A percentile compares a stretch with the other conserved stretches of the same genome.
These are phyloP conservation scores for Dendrobium nobile DNA, from an alignment of 106 monocot species.

Conservation along the genomic window DNA sequence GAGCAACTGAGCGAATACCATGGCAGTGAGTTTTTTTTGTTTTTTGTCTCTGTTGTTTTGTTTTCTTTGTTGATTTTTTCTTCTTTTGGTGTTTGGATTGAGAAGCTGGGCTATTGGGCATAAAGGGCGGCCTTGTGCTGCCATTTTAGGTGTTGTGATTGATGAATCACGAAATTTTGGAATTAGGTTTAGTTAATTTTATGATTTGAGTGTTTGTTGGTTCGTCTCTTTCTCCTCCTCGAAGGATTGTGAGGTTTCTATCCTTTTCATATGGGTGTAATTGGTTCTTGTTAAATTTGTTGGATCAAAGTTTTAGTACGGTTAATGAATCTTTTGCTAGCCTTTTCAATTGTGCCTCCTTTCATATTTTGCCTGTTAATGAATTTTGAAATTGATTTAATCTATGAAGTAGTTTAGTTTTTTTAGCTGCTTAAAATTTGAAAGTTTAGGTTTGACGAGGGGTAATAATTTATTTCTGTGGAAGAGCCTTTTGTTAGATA, in stretches of 20 bases:
- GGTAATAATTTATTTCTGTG: neutral
- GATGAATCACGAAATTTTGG: neutral
- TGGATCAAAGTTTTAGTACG: neutral
- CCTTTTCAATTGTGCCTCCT: neutral
- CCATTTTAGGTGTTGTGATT: neutral
- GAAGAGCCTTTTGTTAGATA: neutral
- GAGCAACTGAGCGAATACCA: neutral
- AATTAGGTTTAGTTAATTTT: neutral
- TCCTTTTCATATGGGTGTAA: neutral
- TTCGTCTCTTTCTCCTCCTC: neutral
- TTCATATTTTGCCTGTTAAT: neutral
- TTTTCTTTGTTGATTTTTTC: neutral
- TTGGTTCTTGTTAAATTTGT: neutral
- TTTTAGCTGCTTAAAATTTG: neutral
- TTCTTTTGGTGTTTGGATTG: neutral
- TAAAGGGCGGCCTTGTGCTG: too few relatives aligned
- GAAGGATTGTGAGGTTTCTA: neutral
- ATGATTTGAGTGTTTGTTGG: neutral
- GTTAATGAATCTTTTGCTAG: neutral
- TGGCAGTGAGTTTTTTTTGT: slow-evolving; percentile 4
- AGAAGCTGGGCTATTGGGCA: neutral
- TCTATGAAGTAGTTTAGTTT: neutral
- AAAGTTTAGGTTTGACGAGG: neutral
- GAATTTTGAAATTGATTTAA: neutral
- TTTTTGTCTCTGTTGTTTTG: neutral